Percentiles rank a stretch among this genome's conserved stretches.
These are phyloP conservation scores for Cronartium ribicola DNA, from an alignment of 1,284 basidiomycete genomes.

Conservation along the genomic window DNA sequence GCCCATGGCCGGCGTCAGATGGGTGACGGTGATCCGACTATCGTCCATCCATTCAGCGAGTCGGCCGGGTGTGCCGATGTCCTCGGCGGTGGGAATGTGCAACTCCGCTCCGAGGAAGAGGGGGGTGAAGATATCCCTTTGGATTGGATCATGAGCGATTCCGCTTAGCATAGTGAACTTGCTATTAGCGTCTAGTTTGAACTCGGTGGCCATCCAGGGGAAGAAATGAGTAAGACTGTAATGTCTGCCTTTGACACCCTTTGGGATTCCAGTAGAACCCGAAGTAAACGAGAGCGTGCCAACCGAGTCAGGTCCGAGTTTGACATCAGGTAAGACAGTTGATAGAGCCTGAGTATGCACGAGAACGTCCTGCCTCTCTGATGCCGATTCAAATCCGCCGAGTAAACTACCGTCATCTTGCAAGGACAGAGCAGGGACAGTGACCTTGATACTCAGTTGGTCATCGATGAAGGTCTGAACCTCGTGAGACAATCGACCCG, in stretches of 20 bases:
- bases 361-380: conserved; percentile 51
- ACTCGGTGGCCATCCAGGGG: conserved; percentile 96
- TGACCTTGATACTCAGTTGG: conserved; percentile 81
- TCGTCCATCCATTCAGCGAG: conserved; percentile 99
- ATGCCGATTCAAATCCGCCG: conserved; percentile 59
- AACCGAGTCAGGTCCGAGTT: conserved; percentile 87
- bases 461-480: conserved; percentile 80
- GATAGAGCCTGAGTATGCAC: conserved; percentile 44
- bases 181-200: conserved; percentile 69
- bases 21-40: conserved; percentile 82
- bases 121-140: conserved; percentile 98
- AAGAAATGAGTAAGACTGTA: conserved; percentile 98
- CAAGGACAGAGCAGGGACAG: conserved; percentile 84
- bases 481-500: conserved; percentile 72
- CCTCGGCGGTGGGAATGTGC: conserved; percentile 93
- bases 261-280: conserved; percentile 95
- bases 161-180: conserved; percentile 99
- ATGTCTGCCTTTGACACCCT: conserved; percentile 92
- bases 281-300: conserved; percentile 96
- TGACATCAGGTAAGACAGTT: conserved; percentile 66
- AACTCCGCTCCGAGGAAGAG: conserved; percentile 94
- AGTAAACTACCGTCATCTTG: conserved; percentile 62
- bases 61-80: conserved; percentile 93
- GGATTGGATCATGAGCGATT: conserved; percentile 98
- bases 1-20: conserved; percentile 98